Base-by-base conservation (phyloP, 805 yeast genomes). In the Barnettozyma siamensis region DNA sequence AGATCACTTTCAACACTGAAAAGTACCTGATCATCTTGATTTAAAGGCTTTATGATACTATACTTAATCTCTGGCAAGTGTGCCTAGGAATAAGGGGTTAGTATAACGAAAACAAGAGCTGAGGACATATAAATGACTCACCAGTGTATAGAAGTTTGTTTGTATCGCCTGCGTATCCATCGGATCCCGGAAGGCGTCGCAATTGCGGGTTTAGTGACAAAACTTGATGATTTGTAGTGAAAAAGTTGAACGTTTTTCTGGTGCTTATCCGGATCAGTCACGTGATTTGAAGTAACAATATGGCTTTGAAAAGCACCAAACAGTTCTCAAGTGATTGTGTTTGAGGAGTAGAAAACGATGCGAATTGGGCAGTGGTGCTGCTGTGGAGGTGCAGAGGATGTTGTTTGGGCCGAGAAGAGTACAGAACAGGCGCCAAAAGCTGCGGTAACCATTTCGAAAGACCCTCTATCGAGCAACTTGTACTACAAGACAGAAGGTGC, bases 1-100 rank as follows among this genome's bases (percentile, higher is more conserved):
- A 69, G 40, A 12, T 55, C 48, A 1, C 69, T 48, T 44, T 70
- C 75, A 33, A 67, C 68, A 37, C 68, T 69, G 26, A 69, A 55
- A 7, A 70, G 56, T 49, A 65, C 55, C 41, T 69, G 71, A 34
- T 67, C 72, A 35, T 67, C 70, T 2, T 45, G 30, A 18, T 11
- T 26, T 4, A 51, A 23, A 20, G 35, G 43, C 8, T 43, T 44
- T 38, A 45, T 42, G 15, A 49, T 44, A 7, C 43, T 28, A 40
- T 53, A 54, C 27, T 41, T 46, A 27, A 56, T 49, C 45, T 48
- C 51, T 3, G 41, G 30, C 4, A 51, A 30, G 18, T 34, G 41
- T 13, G 46, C 42, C 46, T 43, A 10, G 13, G 18, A 13, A 4
- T 13, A 24, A 18, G 12, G n/a, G 18, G 33, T 8, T 30, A 33